Conservation (phyloP, 495 filamentous ascomycete species). For the Penicillium soppii region DNA sequence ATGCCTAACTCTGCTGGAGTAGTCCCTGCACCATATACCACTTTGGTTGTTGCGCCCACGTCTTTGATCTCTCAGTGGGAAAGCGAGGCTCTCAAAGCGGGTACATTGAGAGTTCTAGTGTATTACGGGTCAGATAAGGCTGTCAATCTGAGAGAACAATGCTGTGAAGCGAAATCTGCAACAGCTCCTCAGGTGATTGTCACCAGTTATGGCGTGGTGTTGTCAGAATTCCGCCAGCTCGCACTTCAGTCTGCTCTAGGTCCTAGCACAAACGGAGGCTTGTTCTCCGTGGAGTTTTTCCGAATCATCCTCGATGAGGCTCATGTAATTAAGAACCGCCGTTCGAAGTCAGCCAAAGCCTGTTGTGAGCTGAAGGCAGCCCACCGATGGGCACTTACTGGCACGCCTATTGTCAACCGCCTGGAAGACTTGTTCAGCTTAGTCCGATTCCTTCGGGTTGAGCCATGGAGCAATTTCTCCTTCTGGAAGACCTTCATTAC, state of each 20-base stretch:
- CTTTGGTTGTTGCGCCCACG: constrained; percentile 92
- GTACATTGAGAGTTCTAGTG: constrained; percentile 76
- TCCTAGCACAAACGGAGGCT: constrained; percentile 60
- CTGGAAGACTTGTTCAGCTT: constrained; percentile 96
- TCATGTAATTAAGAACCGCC: constrained; percentile 89
- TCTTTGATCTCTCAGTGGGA: constrained; percentile 94
- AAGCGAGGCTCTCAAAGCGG: constrained; percentile 86
- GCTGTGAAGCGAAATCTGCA: constrained; percentile 65
- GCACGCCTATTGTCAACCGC: constrained; percentile 95
- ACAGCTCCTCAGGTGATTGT: constrained; percentile 86
- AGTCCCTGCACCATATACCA: constrained; percentile 78
- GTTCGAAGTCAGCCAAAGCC: constrained; percentile 84
- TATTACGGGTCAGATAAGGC: constrained; percentile 90
- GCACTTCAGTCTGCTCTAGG: constrained; percentile 52
- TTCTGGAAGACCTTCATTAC: constrained; percentile 99
- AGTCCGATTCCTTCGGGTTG: constrained; percentile 86
- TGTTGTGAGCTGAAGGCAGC: constrained; percentile 84
- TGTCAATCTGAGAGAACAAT: constrained; percentile 71
- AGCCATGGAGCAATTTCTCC: constrained; percentile 97
- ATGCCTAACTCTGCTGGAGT: constrained; percentile 55
- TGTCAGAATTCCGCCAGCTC: constrained; percentile 83
- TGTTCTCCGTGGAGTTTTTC: constrained; percentile 92
- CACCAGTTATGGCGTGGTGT: constrained; percentile 90
- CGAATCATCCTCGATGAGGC: constrained; percentile 94
- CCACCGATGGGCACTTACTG: constrained; percentile 92